A percentile compares a stretch with the other conserved stretches of the same genome.
Conservation (phyloP, 1,284 basidiomycete genomes). For the Cryptococcus sp. region DNA sequence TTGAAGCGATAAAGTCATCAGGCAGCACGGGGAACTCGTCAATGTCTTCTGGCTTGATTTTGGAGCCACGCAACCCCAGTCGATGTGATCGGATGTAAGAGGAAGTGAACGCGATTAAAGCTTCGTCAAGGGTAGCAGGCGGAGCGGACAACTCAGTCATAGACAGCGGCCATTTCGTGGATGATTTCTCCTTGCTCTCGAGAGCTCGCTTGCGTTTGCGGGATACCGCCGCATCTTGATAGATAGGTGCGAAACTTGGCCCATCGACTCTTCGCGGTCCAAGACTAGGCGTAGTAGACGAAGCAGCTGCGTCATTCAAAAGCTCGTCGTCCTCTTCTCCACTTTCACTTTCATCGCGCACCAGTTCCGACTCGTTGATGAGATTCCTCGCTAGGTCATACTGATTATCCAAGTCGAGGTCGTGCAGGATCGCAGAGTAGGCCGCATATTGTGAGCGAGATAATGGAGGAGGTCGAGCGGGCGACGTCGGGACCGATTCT, state of each 20-base stretch:
- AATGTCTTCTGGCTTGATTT: not conserved
- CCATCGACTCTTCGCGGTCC: slow-evolving; percentile 9
- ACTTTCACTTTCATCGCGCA: not conserved
- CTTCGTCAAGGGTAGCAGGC: slow-evolving; percentile 5
- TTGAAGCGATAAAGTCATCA: slow-evolving; percentile 6
- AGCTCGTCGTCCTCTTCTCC: not conserved
- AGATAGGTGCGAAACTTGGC: slow-evolving; percentile 10
- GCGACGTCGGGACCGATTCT: too few relatives aligned
- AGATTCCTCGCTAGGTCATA: slow-evolving; percentile 3
- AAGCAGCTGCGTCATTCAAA: not conserved
- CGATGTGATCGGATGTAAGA: slow-evolving; percentile 21
- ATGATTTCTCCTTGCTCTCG: not conserved
- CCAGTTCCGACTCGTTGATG: not conserved
- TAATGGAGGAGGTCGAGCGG: too few relatives aligned
- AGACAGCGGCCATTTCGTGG: slow-evolving; percentile 9
- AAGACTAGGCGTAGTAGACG: not conserved
- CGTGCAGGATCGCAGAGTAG: slow-evolving; percentile 7
- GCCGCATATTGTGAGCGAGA: slow-evolving; percentile 6
- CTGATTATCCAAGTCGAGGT: not conserved
- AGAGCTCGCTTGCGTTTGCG: not conserved
- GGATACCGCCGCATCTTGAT: slow-evolving; percentile 7
- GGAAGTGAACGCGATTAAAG: slow-evolving; percentile 20
- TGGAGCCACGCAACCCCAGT: slow-evolving; percentile 3
- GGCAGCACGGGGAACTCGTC: slow-evolving; percentile 8
- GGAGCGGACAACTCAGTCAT: not conserved